phyloP scores from a whole-genome alignment of 768 basidiomycete genomes.

The Hemileccinum impolitum region DNA sequence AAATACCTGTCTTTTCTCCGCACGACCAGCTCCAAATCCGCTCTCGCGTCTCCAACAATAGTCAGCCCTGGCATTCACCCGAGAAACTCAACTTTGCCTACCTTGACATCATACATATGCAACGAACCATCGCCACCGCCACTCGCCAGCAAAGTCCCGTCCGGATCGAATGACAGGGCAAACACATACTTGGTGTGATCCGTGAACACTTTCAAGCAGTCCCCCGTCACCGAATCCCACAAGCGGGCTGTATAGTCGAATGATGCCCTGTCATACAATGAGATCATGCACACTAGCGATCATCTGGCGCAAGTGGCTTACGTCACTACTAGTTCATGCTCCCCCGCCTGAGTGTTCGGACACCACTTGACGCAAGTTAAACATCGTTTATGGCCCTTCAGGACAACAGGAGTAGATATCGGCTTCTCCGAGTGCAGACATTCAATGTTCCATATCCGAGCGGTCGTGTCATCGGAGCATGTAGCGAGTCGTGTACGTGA shows the following conservation, averaged over 20 bases:
- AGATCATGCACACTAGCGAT: neutral
- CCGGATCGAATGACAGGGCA: constrained; percentile 71
- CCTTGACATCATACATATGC: constrained; percentile 67
- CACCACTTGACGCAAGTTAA: constrained; percentile 73
- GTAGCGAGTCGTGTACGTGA: constrained; percentile 68
- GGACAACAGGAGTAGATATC: constrained; percentile 28
- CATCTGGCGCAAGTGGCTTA: constrained; percentile 34
- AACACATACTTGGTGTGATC: constrained; percentile 75
- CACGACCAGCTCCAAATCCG: constrained; percentile 66
- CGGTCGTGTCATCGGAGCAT: constrained; percentile 79
- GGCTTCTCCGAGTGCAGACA: constrained; percentile 35
- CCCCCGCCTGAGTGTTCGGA: constrained; percentile 43
- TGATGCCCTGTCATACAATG: constrained; percentile 50
- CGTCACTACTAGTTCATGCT: constrained; percentile 70
- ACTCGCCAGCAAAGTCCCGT: constrained; percentile 67
- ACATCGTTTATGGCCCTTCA: constrained; percentile 63
- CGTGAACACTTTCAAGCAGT: constrained; percentile 65
- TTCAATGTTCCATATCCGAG: constrained; percentile 71
- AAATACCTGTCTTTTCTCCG: constrained; percentile 62
- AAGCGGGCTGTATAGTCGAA: constrained; percentile 78
- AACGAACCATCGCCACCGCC: constrained; percentile 79
- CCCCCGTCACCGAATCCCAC: constrained; percentile 79
- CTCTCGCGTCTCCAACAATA: constrained; percentile 36
- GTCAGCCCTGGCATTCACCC: constrained; percentile 5
- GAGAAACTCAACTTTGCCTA: constrained; percentile 37